Evolutionary conservation across 2,329 filamentous ascomycete species (phyloP), one percentile per base, ranked within the genome.

Genomic region (Grosmannia penicillata): DNA sequence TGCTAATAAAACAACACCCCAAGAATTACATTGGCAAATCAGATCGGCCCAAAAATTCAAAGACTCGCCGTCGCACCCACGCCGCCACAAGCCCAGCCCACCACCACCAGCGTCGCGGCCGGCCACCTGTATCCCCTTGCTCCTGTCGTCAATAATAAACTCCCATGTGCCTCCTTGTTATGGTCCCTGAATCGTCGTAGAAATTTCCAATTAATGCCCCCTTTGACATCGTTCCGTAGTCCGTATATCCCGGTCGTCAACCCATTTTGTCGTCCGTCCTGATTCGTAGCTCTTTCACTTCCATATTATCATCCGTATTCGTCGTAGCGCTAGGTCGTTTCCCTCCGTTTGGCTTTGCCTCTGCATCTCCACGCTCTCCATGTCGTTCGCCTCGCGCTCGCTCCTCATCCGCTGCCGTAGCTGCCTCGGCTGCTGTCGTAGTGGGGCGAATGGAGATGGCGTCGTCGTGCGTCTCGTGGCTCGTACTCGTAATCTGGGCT

Each of bases 401-500:
- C 17, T 18, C 24, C 6, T 19, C 15, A 6, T 6, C 24, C n/a
- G 28, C 19, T 23, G 17, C 37, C 34, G 7, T 24, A 21, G 7
- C 28, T 17, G 11, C 33, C 29, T 8, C 36, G 22, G 11, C 43
- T 39, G 14, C 39, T 41, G 22, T 47, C 47, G 33, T 49, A 48
- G 30, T 48, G 47, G 17, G 49, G 48, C 7, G 43, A 45, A 35
- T 56, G 51, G 38, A 54, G 51, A 41, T 64, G 57, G 40, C 62
- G 53, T 38, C 68, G 55, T 17, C 67, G 59, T 35, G 60, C 53
- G 39, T 74, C 68, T 33, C 63, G 57, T 17, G 56, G 53, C 29
- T 57, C 52, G 35, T 56, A 52, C 29, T 57, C 52, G 35, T 56
- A 52, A 14, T 70, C 66, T 3, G 62, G 61, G 43, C 71, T 76